Conservation (phyloP, 768 basidiomycete genomes). For the Rhizopogon rudus region DNA sequence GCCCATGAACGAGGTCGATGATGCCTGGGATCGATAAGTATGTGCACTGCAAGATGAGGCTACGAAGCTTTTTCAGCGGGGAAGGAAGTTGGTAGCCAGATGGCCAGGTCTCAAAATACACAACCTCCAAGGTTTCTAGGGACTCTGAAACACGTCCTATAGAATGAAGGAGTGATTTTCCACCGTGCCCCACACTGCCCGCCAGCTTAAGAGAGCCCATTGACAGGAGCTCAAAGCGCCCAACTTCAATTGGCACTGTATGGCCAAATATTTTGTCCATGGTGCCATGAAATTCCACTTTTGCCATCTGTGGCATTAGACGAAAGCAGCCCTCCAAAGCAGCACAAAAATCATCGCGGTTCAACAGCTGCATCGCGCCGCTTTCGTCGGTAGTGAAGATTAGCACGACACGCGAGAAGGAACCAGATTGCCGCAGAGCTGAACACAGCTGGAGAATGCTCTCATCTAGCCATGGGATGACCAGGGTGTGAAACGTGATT, state of each 20-base stretch:
- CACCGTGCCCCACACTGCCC: not conserved
- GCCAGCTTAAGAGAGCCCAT: not conserved
- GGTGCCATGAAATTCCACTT: not conserved
- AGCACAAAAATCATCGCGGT: not conserved
- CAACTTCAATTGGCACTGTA: not conserved
- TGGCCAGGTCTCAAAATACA: not conserved
- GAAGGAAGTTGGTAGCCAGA: not conserved
- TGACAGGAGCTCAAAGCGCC: not conserved
- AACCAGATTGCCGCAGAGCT: not conserved
- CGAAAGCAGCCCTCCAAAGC: not conserved
- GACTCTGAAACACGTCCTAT: not conserved
- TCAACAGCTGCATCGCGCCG: not conserved
- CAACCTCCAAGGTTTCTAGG: not conserved
- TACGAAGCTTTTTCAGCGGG: not conserved
- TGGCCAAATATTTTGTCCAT: not conserved
- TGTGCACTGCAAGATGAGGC: conserved; percentile 1
- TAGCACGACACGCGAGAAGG: not conserved
- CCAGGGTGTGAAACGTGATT: conserved; percentile 20
- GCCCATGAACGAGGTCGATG: not conserved
- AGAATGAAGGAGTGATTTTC: not conserved
- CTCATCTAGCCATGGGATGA: conserved; percentile 22
- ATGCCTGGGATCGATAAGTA: not conserved
- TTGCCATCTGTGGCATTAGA: not conserved
- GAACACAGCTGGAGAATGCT: conserved; percentile 4
- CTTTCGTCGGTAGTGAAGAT: not conserved